phyloP scores from a whole-genome alignment of 371 early-diverging fungal genomes.

The Lichtheimia ornata region DNA sequence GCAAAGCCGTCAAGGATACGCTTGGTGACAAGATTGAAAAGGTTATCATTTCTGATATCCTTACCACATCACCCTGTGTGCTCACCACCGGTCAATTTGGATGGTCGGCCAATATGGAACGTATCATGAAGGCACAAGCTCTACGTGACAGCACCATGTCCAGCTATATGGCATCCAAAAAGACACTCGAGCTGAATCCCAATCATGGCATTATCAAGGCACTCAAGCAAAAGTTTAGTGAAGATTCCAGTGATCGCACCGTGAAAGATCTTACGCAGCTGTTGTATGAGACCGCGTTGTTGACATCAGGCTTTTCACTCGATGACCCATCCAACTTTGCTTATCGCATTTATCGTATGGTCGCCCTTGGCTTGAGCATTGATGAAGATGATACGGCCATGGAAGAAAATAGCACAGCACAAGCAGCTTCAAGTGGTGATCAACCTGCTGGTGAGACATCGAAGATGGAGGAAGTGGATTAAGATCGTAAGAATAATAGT shows the following conservation, averaged over 20 bases:
- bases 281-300: conserved; percentile 92
- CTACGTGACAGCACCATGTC: conserved; percentile 95
- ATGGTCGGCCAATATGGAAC: conserved; percentile 99
- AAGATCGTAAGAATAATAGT: conserved; percentile 29
- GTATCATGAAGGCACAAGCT: conserved; percentile 99
- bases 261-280: conserved; percentile 94
- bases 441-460: conserved; percentile 73
- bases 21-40: conserved; percentile 98
- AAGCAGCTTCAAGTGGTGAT: conserved; percentile 43
- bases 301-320: conserved; percentile 95
- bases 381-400: conserved; percentile 73
- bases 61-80: conserved; percentile 95
- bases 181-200: conserved; percentile 98
- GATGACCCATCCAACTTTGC: conserved; percentile 94
- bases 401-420: conserved; percentile 45
- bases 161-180: conserved; percentile 97
- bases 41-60: conserved; percentile 91
- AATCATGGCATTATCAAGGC: conserved; percentile 91
- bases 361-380: conserved; percentile 94
- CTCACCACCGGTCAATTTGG: conserved; percentile 98
- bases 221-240: conserved; percentile 82
- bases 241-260: conserved; percentile 95
- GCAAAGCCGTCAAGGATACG: conserved; percentile 83
- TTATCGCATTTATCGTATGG: conserved; percentile 96
- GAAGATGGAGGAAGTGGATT: conserved; percentile 98